Evolutionary conservation across 1,284 basidiomycete genomes (phyloP), one percentile per base, ranked within the genome.

Genomic region (Golubevia sp.): DNA sequence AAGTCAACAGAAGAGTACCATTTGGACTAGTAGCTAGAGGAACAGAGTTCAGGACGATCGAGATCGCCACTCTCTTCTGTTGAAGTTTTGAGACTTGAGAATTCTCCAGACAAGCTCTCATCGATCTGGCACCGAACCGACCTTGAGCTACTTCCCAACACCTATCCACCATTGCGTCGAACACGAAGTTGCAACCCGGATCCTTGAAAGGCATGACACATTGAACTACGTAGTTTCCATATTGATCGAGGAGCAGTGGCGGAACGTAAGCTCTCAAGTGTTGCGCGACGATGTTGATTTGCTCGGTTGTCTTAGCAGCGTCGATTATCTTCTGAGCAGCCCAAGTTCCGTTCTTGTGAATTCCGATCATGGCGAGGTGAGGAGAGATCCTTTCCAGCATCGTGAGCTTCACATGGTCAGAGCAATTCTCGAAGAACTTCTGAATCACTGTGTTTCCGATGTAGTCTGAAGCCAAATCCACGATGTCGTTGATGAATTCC

Each of bases 251-350:
- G 20, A 83, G 63, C 30, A 83, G 63, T 7, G 77, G 72, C 4
- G 80, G 80, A 3, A 82, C 67, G 61, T 80, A 82, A 2, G 80
- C 73, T 6, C 74, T 68, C 24, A 83, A 62, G 48, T 80, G 66
- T 34, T 71, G 63, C 0, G 62, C 64, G 49, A 83, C 79, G 15
- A 81, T 64, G 15, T 60, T 57, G 11, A 75, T 59, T 56, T 82
- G 79, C 25, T 73, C 74, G 6, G 70, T 67, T 0, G 71, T 59
- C 5, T 67, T 58, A 1, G 77, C 71, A n/a, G 55, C 18, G 54
- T 82, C 80, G 55, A 83, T 78, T 63, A 83, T 83, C 69, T 83
- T 83, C 49, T 83, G 80, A 3, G 79, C 80, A 0, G 80, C 77
- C 80, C 80, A 83, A 1, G 80, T 83, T 24, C 80, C 80, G 59